Conservation (phyloP, 2,329 filamentous ascomycete genomes). For the Xylariaceae sp. region DNA sequence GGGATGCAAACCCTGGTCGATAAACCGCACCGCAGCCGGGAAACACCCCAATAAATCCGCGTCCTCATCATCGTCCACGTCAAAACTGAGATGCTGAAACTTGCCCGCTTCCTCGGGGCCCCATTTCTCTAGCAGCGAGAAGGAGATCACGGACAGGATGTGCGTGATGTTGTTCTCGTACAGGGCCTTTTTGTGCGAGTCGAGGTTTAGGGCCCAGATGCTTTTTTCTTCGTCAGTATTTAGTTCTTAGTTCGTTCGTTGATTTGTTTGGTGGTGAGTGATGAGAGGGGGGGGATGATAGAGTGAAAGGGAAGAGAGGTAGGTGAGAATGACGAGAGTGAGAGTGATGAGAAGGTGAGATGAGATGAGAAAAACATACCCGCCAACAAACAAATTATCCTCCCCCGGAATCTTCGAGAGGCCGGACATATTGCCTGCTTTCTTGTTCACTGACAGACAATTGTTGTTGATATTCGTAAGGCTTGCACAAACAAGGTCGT, state of each 20-base stretch:
- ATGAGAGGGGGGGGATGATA: too few species aligned
- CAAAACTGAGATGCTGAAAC: constrained; percentile 70
- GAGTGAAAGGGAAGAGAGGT: too few species aligned
- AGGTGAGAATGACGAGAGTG: too few species aligned
- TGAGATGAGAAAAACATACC: constrained; percentile 43
- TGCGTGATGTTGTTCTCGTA: constrained; percentile 75
- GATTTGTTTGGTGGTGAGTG: too few species aligned
- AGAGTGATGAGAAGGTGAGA: not conserved
- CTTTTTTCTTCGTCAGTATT: too few species aligned
- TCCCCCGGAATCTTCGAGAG: constrained; percentile 64
- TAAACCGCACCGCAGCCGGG: constrained; percentile 72
- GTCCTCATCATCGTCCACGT: constrained; percentile 87
- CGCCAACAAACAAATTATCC: constrained; percentile 71
- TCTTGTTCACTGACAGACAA: too few species aligned
- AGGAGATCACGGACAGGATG: constrained; percentile 70
- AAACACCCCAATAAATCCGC: constrained; percentile 81
- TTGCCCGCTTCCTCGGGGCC: constrained; percentile 44
- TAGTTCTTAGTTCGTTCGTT: too few species aligned
- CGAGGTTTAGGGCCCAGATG: constrained; percentile 60
- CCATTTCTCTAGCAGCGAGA: constrained; percentile 36
- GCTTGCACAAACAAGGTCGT: not conserved
- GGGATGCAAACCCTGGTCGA: too few species aligned
- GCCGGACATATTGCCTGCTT: constrained; percentile 49
- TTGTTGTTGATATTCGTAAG: too few species aligned
- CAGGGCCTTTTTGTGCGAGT: constrained; percentile 62